These are phyloP conservation scores for Tranzscheliella williamsii DNA, from an alignment of 1,284 basidiomycete species.

Conservation along the genomic window DNA sequence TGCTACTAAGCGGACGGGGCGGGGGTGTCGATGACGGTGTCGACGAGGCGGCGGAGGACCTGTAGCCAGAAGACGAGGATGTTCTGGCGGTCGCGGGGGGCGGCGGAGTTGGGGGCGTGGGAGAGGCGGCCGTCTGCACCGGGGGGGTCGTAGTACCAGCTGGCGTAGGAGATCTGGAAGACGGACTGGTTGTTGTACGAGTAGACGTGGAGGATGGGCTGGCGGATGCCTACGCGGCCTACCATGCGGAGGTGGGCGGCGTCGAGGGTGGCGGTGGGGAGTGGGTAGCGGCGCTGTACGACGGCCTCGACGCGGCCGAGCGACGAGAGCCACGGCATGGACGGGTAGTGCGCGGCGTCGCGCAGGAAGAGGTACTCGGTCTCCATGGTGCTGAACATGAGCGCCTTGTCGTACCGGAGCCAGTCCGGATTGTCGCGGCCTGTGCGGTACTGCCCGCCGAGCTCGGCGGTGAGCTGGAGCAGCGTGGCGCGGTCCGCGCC, in stretches of 20 bases:
- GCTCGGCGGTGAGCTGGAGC: neutral
- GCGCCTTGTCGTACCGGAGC: slow-evolving; percentile 13
- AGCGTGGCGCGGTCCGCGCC: slow-evolving; percentile 1
- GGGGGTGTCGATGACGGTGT: slow-evolving; percentile 7
- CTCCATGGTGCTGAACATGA: slow-evolving; percentile 21
- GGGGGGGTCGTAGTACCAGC: slow-evolving; percentile 15
- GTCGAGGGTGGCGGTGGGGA: slow-evolving; percentile 1
- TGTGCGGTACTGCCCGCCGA: slow-evolving; percentile 6
- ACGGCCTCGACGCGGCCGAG: slow-evolving; percentile 11
- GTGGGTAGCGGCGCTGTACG: slow-evolving; percentile 4
- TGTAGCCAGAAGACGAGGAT: slow-evolving; percentile 23
- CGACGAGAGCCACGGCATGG: slow-evolving; percentile 30
- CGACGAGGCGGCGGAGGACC: slow-evolving; percentile 7
- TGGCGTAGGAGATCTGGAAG: slow-evolving; percentile 19
- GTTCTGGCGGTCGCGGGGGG: neutral
- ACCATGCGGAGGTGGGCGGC: slow-evolving; percentile 5
- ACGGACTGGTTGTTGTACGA: slow-evolving; percentile 5
- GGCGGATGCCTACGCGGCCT: slow-evolving; percentile 17
- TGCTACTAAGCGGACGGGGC: too few relatives aligned
- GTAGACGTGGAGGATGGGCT: slow-evolving; percentile 33
- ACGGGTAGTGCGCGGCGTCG: slow-evolving; percentile 11
- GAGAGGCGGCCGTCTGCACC: neutral
- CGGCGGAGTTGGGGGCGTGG: neutral
- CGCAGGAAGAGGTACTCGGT: slow-evolving; percentile 24
- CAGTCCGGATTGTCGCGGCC: slow-evolving; percentile 11